Evolutionary conservation across 2,329 filamentous ascomycete genomes (phyloP).

Genomic region (Trichoderma afroharzianum): DNA sequence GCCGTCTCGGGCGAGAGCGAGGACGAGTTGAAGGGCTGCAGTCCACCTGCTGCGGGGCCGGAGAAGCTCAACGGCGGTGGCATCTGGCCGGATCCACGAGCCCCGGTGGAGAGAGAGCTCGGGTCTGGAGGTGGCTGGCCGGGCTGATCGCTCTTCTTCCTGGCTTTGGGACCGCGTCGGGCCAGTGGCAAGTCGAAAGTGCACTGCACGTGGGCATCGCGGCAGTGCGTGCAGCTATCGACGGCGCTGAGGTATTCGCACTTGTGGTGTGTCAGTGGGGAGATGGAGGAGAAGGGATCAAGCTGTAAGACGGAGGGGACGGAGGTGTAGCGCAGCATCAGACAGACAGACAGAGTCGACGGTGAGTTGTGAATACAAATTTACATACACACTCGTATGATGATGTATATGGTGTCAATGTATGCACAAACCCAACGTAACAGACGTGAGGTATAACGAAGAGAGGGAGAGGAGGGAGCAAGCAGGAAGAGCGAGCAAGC

Average conservation of each 20-base stretch:
- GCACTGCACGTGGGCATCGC: constrained; percentile 31
- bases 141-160: constrained; percentile 21
- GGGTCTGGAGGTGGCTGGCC: constrained; percentile 19
- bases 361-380: not conserved
- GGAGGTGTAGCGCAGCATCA: constrained; percentile 1
- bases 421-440: not conserved
- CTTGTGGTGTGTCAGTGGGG: constrained; percentile 21
- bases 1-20: constrained; percentile 16
- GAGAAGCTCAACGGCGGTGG: constrained; percentile 13
- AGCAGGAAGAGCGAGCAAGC: not conserved
- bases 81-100: constrained; percentile 10
- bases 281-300: not conserved
- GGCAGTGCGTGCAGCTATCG: constrained; percentile 32
- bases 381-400: not conserved
- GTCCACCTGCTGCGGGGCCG: constrained; percentile 8
- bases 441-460: not conserved
- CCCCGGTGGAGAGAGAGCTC: constrained; percentile 10
- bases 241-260: constrained; percentile 27
- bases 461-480: not conserved
- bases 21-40: constrained; percentile 14
- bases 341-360: not conserved
- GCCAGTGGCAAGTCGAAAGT: constrained; percentile 38
- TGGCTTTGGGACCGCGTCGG: constrained; percentile 37
- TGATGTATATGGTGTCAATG: not conserved
- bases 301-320: not conserved